A percentile compares a stretch with the other conserved stretches of the same genome.
phyloP scores from a whole-genome alignment of 257 asterid genomes.

The Ilex aquifolium region DNA sequence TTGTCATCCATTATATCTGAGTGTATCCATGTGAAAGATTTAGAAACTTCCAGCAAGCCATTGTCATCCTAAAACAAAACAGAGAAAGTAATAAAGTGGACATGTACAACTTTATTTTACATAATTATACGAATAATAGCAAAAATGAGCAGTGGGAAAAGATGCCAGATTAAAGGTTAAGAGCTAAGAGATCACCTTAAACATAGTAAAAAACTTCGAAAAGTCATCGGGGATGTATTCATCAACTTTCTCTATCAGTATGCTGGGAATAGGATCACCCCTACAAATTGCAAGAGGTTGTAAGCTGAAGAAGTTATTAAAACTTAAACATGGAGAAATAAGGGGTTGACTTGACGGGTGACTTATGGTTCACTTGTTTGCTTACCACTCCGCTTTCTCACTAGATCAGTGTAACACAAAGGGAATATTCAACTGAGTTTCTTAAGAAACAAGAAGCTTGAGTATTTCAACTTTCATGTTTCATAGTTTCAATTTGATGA shows the following conservation, averaged over 20 bases:
- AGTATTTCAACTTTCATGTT: too few species aligned
- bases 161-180: slow-evolving; percentile 4
- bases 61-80: slow-evolving; percentile 30
- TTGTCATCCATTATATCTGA: slow-evolving; percentile 94
- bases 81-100: background rate
- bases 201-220: slow-evolving; percentile 28
- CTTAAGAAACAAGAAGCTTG: too few species aligned
- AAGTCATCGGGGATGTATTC: slow-evolving; percentile 74
- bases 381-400: too few species aligned
- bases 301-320: background rate
- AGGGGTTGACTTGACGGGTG: too few species aligned
- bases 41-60: slow-evolving; percentile 19
- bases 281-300: slow-evolving; percentile 39
- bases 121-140: background rate
- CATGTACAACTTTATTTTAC: background rate
- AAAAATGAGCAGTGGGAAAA: slow-evolving; percentile 2
- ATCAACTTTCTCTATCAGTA: slow-evolving; percentile 68
- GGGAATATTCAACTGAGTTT: too few species aligned
- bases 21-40: slow-evolving; percentile 85
- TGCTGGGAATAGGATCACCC: slow-evolving; percentile 87
- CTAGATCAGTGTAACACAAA: too few species aligned
- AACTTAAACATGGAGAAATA: too few species aligned
- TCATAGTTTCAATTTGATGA: too few species aligned
- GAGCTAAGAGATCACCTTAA: slow-evolving; percentile 40
- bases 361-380: too few species aligned